Evolutionary conservation across 176 grass and related monocot genomes (phyloP), one percentile per base, ranked within the genome.

Genomic region (Carex parvula): DNA sequence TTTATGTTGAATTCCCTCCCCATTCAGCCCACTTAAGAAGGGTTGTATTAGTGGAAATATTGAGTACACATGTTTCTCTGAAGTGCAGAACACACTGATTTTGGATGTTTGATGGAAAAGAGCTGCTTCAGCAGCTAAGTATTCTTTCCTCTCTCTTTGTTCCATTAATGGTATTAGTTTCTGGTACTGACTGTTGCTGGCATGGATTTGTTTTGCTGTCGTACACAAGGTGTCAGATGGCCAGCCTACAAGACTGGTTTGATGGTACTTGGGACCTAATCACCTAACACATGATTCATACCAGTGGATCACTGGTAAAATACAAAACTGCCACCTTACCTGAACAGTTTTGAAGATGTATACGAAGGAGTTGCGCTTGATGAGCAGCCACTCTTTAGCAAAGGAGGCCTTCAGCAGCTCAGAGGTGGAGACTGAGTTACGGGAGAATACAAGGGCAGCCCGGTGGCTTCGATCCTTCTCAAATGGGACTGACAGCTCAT

Each of bases 371-470:
- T 99, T 99, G 75, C 96, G 91, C 85, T 94, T 93, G 82, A 99
- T 99, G 54, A 99, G 96, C 50, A 99, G 96, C 96, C 93, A 99
- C 64, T 99, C 96, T 84, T 99, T 99, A 79, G 86, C 84, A 66
- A n/a, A 90, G 52, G 93, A 95, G 65, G 93, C 87, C 84, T 88
- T 95, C 32, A 99, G 89, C 80, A 99, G 93, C 65, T 99, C 87
- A n/a, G 24, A 70, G 26, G 91, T 92, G 77, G 93, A 84, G 39
- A 99, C 96, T 0, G 86, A 86, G 13, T 92, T 84, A 64, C 86
- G 87, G 11, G 91, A 90, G 87, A 99, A 99, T 59, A 94, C 93
- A n/a, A 99, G 88, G 29, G 96, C 91, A 66, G 96, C 96, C 77
- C 80, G 82, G 89, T 99, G 96, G 66, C 81, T 91, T 22, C 89